A percentile compares a stretch with the other conserved stretches of the same genome.
phyloP scores from a whole-genome alignment of 2,329 filamentous ascomycete genomes.

The Monosporascus sp. region DNA sequence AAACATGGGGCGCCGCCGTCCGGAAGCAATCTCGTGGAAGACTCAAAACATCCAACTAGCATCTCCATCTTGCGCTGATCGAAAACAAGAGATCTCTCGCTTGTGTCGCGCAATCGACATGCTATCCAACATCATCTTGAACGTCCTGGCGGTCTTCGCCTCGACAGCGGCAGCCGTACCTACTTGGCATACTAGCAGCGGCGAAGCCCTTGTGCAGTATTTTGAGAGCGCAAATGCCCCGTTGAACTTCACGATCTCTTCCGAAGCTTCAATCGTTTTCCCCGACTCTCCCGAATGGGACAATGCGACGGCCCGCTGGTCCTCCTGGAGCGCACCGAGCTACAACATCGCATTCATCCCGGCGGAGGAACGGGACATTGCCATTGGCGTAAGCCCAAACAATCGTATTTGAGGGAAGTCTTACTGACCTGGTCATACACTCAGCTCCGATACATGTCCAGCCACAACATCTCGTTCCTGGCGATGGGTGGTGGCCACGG shows the following conservation, averaged over 20 bases:
- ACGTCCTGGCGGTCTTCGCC: constrained; percentile 1
- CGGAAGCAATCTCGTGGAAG: too few species aligned
- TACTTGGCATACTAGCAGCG: constrained; percentile 5
- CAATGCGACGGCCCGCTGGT: constrained; percentile 7
- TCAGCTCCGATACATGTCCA: constrained; percentile 10
- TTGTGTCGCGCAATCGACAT: not conserved
- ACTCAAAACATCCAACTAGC: too few species aligned
- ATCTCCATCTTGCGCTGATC: too few species aligned
- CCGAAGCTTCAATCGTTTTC: constrained; percentile 4
- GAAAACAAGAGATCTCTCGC: not conserved
- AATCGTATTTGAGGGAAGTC: not conserved
- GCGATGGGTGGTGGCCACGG: constrained; percentile 9
- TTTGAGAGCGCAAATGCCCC: not conserved
- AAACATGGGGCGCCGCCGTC: too few species aligned
- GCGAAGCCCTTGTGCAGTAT: constrained; percentile 6
- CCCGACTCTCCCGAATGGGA: constrained; percentile 5
- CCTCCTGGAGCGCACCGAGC: constrained; percentile 5
- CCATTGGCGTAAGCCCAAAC: constrained; percentile 5
- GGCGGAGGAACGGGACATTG: constrained; percentile 5
- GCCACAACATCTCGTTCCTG: constrained; percentile 8
- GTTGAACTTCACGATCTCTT: constrained; percentile 5
- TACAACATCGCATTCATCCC: constrained; percentile 8
- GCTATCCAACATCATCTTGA: constrained; percentile 3
- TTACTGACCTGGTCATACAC: not conserved
- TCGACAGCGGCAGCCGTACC: constrained; percentile 5